Conservation (phyloP, 78 protist genomes). For the Tieghemostelium lacteum region DNA sequence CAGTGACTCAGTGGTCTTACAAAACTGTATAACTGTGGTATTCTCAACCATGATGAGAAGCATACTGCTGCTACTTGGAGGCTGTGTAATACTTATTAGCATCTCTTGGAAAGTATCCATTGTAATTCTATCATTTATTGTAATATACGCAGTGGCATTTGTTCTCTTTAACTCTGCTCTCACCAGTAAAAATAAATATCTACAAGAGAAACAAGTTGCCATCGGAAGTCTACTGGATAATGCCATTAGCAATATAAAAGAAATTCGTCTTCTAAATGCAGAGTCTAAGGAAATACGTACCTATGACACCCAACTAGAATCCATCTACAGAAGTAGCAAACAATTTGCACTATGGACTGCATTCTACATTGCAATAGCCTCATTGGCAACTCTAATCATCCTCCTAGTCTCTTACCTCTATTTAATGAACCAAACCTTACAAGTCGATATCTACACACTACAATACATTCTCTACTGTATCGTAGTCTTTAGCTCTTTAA, state of each 20-base stretch:
- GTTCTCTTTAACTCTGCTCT: background rate
- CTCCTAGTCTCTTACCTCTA: slow-evolving; percentile 4
- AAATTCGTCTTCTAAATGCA: slow-evolving; percentile 46
- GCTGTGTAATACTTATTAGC: slow-evolving; percentile 14
- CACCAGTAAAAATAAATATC: slow-evolving; percentile 21
- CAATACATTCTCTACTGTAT: slow-evolving; percentile 40
- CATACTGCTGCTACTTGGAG: slow-evolving; percentile 38
- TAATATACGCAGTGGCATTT: background rate
- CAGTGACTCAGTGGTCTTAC: slow-evolving; percentile 48
- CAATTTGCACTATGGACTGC: slow-evolving; percentile 20
- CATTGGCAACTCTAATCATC: background rate
- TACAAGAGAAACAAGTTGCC: slow-evolving; percentile 15
- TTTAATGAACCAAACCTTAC: slow-evolving; percentile 1
- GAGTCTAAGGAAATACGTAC: slow-evolving; percentile 39
- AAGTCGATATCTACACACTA: background rate
- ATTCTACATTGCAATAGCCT: slow-evolving; percentile 59
- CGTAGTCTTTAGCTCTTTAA: slow-evolving; percentile 13
- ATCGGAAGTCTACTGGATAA: slow-evolving; percentile 5
- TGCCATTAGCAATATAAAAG: slow-evolving; percentile 19
- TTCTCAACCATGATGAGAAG: slow-evolving; percentile 58
- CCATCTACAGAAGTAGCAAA: slow-evolving; percentile 7
- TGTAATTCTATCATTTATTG: slow-evolving; percentile 24
- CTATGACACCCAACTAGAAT: slow-evolving; percentile 50
- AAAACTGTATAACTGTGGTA: slow-evolving; percentile 69
- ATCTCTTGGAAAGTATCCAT: slow-evolving; percentile 54